Evolutionary conservation across 306 rosid species (phyloP).

Genomic region (Corylus americana): DNA sequence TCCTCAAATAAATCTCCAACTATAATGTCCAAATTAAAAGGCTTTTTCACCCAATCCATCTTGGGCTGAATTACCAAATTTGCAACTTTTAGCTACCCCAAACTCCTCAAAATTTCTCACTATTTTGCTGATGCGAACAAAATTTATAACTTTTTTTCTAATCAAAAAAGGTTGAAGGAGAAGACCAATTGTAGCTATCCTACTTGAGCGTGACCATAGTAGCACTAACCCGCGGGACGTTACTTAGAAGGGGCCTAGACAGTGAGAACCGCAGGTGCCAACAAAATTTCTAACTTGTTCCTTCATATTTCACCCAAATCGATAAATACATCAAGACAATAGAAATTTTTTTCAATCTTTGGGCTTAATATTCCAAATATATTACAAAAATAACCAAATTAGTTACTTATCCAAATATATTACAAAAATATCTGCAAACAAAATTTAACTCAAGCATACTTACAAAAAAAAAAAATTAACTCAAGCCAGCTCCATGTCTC

Average conservation of each 20-base stretch:
- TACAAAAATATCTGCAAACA: too few relatives aligned
- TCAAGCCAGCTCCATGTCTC: background rate
- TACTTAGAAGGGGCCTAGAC: too few relatives aligned
- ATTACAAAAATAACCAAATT: background rate
- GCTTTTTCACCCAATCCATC: background rate
- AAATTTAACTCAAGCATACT: background rate
- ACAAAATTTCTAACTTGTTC: background rate
- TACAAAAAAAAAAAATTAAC: background rate
- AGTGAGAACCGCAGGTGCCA: too few relatives aligned
- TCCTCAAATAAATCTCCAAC: background rate
- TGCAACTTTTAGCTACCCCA: background rate
- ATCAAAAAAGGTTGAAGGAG: too few relatives aligned
- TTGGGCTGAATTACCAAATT: background rate
- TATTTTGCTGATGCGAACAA: background rate
- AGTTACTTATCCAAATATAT: background rate
- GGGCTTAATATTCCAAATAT: background rate
- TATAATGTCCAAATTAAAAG: background rate
- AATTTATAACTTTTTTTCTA: too few relatives aligned
- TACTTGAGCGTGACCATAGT: too few relatives aligned
- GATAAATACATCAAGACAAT: background rate
- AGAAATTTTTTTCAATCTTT: background rate
- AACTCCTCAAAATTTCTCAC: background rate
- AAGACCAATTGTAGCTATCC: too few relatives aligned
- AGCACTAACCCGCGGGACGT: too few relatives aligned
- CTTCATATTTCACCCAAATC: background rate